Percentiles rank a stretch among this genome's conserved stretches.
Conservation (phyloP, 768 basidiomycete species). For the Tylopilus rubrobrunneus region DNA sequence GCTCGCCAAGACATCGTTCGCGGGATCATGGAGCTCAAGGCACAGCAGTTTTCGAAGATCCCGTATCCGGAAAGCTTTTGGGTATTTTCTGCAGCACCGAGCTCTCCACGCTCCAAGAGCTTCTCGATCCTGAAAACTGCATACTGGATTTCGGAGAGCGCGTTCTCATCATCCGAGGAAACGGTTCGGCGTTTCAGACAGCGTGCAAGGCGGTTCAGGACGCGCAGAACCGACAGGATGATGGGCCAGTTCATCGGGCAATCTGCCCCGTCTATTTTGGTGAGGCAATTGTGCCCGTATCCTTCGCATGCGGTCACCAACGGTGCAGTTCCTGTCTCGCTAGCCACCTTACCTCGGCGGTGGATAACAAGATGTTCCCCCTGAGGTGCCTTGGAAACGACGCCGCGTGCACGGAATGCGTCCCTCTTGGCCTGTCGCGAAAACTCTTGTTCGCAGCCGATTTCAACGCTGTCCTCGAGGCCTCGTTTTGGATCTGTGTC, state of each 20-base stretch:
- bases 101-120: slow-evolving; percentile 41
- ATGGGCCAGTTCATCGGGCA: slow-evolving; percentile 17
- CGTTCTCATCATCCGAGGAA: slow-evolving; percentile 53
- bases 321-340: slow-evolving; percentile 65
- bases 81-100: slow-evolving; percentile 45
- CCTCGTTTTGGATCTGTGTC: slow-evolving; percentile 60
- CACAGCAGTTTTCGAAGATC: slow-evolving; percentile 41
- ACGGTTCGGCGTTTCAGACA: slow-evolving; percentile 31
- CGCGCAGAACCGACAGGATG: slow-evolving; percentile 32
- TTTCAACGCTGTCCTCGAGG: slow-evolving; percentile 52
- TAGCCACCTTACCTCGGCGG: slow-evolving; percentile 54
- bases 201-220: slow-evolving; percentile 43
- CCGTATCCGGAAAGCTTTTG: slow-evolving; percentile 44
- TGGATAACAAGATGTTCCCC: slow-evolving; percentile 61
- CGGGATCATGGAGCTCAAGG: slow-evolving; percentile 42
- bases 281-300: slow-evolving; percentile 47
- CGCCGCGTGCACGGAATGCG: slow-evolving; percentile 51
- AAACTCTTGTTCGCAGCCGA: slow-evolving; percentile 47
- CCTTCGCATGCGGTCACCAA: slow-evolving; percentile 59
- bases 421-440: slow-evolving; percentile 52
- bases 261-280: slow-evolving; percentile 72
- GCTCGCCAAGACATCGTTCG: slow-evolving; percentile 45
- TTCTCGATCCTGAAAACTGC: slow-evolving; percentile 58
- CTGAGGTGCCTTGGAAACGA: slow-evolving; percentile 67
- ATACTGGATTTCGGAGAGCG: slow-evolving; percentile 41